Evolutionary conservation across 306 rosid genomes (phyloP).

Genomic region (Malus sylvestris): DNA sequence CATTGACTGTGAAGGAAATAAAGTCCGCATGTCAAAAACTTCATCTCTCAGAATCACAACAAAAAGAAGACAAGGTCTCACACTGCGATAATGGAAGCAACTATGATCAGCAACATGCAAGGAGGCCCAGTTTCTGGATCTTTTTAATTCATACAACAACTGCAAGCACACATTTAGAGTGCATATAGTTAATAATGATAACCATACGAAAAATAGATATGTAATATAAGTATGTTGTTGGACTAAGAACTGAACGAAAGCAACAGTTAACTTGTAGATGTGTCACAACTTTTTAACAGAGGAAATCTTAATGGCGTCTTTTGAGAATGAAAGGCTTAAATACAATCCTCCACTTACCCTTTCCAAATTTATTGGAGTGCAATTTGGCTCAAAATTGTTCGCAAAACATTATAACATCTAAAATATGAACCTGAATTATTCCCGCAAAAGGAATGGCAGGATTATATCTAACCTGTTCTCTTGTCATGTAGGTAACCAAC

Average conservation of each 20-base stretch:
- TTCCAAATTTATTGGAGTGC: neutral
- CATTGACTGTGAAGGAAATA: neutral
- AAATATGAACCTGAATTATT: neutral
- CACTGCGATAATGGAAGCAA: constrained; percentile 82
- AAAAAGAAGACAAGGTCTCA: constrained; percentile 30
- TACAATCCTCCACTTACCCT: neutral
- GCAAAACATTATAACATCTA: neutral
- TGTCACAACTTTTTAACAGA: neutral
- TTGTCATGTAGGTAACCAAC: constrained; percentile 68
- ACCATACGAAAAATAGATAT: neutral
- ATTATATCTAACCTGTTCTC: constrained; percentile 45
- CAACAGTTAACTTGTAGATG: neutral
- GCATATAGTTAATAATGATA: constrained; percentile 8
- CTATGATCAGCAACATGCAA: constrained; percentile 74
- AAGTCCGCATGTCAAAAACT: neutral
- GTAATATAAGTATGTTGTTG: neutral
- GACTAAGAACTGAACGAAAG: neutral
- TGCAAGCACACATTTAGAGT: constrained; percentile 24
- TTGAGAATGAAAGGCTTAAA: neutral
- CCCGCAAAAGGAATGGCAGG: neutral
- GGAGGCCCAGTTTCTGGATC: constrained; percentile 69
- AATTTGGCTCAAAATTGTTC: neutral
- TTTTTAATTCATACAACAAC: constrained; percentile 57
- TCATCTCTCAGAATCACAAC: neutral
- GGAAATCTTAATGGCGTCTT: neutral